phyloP scores from a whole-genome alignment of 1,284 basidiomycete species.

The Heterobasidion parviporum region DNA sequence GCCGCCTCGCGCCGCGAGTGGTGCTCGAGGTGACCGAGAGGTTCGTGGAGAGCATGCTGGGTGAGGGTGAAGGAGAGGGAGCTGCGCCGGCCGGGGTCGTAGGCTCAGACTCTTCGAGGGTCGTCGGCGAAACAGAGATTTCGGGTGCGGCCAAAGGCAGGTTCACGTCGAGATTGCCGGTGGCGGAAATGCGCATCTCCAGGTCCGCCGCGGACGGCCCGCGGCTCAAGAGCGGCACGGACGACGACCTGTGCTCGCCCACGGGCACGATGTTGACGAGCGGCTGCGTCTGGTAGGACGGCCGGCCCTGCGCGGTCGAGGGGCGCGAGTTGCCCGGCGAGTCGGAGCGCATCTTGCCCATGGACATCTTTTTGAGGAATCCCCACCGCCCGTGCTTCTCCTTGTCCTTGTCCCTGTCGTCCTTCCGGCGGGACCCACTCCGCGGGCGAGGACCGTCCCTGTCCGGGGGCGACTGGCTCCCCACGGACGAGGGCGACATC shows the following conservation, averaged over 20 bases:
- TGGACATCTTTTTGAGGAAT: slow-evolving; percentile 94
- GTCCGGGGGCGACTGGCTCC: slow-evolving; percentile 12
- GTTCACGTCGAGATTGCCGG: background rate
- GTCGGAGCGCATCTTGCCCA: slow-evolving; percentile 76
- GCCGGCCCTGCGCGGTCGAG: slow-evolving; percentile 17
- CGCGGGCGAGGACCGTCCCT: slow-evolving; percentile 17
- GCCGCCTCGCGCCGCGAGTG: slow-evolving; percentile 55
- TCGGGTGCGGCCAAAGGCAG: background rate
- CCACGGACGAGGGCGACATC: slow-evolving; percentile 15
- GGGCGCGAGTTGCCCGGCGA: slow-evolving; percentile 28
- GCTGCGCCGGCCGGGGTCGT: slow-evolving; percentile 13
- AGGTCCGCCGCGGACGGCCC: background rate
- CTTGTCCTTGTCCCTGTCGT: slow-evolving; percentile 27
- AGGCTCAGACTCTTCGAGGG: background rate
- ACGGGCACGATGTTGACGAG: background rate
- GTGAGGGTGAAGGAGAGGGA: slow-evolving; percentile 18
- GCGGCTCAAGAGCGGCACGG: background rate
- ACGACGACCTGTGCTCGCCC: slow-evolving; percentile 1
- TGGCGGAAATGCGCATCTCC: background rate
- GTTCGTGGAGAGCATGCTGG: slow-evolving; percentile 33
- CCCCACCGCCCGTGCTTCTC: slow-evolving; percentile 77
- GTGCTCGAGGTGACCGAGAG: slow-evolving; percentile 24
- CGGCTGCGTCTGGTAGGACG: background rate
- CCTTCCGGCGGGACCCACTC: slow-evolving; percentile 17
- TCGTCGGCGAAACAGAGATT: background rate